Evolutionary conservation across 129 eudicot genomes (phyloP), one percentile per base, ranked within the genome.

Genomic region (Kitagawia praeruptora): DNA sequence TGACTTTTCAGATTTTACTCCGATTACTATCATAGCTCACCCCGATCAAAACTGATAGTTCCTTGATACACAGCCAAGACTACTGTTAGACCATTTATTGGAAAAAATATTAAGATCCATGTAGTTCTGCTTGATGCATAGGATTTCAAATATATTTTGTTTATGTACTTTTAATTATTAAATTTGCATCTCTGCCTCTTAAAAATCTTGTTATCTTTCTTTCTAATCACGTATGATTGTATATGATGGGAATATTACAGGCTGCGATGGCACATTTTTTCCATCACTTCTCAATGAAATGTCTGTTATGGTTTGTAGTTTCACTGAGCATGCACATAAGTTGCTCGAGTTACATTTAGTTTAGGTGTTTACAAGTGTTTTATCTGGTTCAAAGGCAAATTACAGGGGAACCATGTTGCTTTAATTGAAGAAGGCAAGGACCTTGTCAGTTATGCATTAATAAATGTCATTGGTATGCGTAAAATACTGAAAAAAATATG

Each of bases 401-500:
- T 88, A 34, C 88, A 84, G 72, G 86, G 93, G 63, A 83, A 86
- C 81, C 93, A 87, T 83, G 83, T 84, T 77, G 81, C 84, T 40
- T 86, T 87, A 49, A 81, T 86, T 81, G 85, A 89, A 85, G 97
- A 94, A 85, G 93, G 97, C 75, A 84, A 85, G 80, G 96, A 94
- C 83, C 89, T 94, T 3, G 96, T 94, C 48, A 83, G 85, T 39
- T 91, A 94, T 81, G 98, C 97, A 37, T 83, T 94, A 47, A 85
- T 94, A 73, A 91, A 94, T 42, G 97, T 96, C 75, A 77, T 88
- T 63, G 98, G 97, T 45, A 87, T 91, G 85, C 91, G 97, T 18
- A 94, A 94, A 86, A 94, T 94, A 81, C 93, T 94, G 34, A n/a
- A 89, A 94, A 87, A 94, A 94, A 71, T 94, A 94, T 63, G 98